Percentiles rank a stretch among this genome's conserved stretches.
Evolutionary conservation across 768 basidiomycete species (phyloP).

Genomic region (Tephrocybe sp.): DNA sequence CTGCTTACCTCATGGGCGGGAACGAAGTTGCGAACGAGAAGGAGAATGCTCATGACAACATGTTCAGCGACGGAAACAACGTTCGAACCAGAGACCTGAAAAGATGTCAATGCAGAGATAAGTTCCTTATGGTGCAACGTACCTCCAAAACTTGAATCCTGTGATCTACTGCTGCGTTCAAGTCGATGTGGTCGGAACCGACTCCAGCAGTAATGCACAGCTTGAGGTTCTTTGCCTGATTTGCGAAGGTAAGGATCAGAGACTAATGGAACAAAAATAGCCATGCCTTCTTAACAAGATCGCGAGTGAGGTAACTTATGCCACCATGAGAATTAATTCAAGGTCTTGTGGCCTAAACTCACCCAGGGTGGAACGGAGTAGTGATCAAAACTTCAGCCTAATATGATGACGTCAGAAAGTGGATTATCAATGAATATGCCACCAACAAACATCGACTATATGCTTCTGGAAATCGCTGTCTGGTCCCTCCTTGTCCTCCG

Average conservation of each 20-base stretch:
- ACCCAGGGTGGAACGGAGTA: conserved; percentile 83
- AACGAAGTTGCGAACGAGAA: conserved; percentile 88
- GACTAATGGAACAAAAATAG: neutral
- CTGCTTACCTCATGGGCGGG: conserved; percentile 75
- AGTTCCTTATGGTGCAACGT: neutral
- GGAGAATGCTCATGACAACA: conserved; percentile 86
- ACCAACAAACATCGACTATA: conserved; percentile 64
- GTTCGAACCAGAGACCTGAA: conserved; percentile 80
- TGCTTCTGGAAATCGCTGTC: conserved; percentile 83
- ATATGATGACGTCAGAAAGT: conserved; percentile 14
- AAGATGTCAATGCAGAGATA: conserved; percentile 10
- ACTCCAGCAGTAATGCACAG: conserved; percentile 90
- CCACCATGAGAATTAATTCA: neutral
- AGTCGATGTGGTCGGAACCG: conserved; percentile 88
- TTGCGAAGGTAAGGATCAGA: neutral
- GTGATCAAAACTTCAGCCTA: conserved; percentile 81
- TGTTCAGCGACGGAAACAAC: conserved; percentile 92
- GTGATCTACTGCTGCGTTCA: conserved; percentile 82
- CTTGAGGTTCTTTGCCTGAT: conserved; percentile 80
- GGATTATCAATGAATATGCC: neutral
- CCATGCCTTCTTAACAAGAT: conserved; percentile 65
- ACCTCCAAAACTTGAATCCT: conserved; percentile 79
- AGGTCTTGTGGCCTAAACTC: conserved; percentile 10
- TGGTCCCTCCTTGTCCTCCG: conserved; percentile 81
- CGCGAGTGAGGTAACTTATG: conserved; percentile 67